These are phyloP conservation scores for Euphorbia pulcherrima DNA, from an alignment of 345 rosid genomes.

Conservation along the genomic window DNA sequence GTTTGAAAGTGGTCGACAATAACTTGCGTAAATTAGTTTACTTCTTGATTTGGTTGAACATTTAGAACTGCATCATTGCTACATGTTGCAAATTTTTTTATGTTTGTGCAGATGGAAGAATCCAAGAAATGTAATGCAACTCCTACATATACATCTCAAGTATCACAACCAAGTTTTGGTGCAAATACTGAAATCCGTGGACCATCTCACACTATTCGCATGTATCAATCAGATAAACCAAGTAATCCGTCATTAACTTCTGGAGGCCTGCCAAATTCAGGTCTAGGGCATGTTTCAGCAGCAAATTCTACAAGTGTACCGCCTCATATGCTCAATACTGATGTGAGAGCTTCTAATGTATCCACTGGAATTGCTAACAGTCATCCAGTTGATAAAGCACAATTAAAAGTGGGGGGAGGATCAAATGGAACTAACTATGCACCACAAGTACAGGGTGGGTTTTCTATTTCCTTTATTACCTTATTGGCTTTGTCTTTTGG, in stretches of 20 bases:
- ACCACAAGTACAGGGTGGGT: slow-evolving; percentile 45
- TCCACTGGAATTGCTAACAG: slow-evolving; percentile 39
- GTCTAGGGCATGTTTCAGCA: slow-evolving; percentile 32
- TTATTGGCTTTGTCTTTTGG: not conserved
- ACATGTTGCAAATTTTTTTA: slow-evolving; percentile 9
- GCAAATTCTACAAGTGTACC: slow-evolving; percentile 32
- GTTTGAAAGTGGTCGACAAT: not conserved
- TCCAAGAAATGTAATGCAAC: slow-evolving; percentile 42
- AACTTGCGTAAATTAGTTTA: slow-evolving; percentile 3
- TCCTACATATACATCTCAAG: slow-evolving; percentile 43
- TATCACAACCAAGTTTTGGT: slow-evolving; percentile 39
- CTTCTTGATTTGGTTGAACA: not conserved
- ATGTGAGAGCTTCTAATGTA: slow-evolving; percentile 33
- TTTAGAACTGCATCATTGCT: not conserved
- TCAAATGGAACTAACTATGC: slow-evolving; percentile 37
- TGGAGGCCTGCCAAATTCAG: slow-evolving; percentile 33
- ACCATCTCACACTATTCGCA: slow-evolving; percentile 25
- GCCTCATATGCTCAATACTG: slow-evolving; percentile 41
- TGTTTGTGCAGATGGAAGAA: slow-evolving; percentile 68
- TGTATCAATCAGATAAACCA: slow-evolving; percentile 37
- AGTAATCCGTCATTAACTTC: slow-evolving; percentile 35
- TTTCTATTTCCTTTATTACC: slow-evolving; percentile 4
- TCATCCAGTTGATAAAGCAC: slow-evolving; percentile 43
- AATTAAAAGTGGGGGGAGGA: slow-evolving; percentile 45
- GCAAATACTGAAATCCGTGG: slow-evolving; percentile 40